Evolutionary conservation across 176 grass and related monocot genomes (phyloP).

Genomic region (Secale cereale): DNA sequence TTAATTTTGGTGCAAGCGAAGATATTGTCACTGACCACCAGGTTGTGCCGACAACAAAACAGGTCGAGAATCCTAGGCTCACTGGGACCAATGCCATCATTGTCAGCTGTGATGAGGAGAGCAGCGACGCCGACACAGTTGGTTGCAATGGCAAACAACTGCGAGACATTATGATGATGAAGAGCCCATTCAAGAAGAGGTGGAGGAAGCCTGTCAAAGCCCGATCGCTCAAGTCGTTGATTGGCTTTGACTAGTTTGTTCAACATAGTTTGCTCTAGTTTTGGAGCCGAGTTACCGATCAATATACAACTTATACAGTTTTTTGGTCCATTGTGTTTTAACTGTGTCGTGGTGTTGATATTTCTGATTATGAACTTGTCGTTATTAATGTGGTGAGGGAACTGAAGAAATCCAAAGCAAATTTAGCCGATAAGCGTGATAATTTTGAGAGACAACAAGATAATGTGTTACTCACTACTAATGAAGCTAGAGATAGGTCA

Average conservation of each 20-base stretch:
- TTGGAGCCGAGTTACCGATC: neutral
- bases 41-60: neutral
- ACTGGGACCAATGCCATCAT: neutral
- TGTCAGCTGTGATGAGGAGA: neutral
- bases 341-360: too few species aligned
- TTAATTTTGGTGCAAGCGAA: neutral
- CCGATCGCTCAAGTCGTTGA: constrained; percentile 39
- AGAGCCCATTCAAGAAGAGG: neutral
- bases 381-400: too few species aligned
- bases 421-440: too few species aligned
- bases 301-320: neutral
- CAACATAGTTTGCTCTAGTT: neutral
- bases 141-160: neutral
- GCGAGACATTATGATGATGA: neutral
- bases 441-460: too few species aligned
- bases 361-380: too few species aligned
- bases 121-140: fast-evolving
- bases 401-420: too few species aligned
- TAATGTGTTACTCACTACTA: too few species aligned
- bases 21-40: neutral
- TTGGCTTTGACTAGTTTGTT: neutral
- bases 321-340: too few species aligned
- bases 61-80: neutral
- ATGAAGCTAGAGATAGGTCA: too few species aligned
- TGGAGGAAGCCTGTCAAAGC: constrained; percentile 47